Evolutionary conservation across 805 yeast species (phyloP).

Genomic region (Zygosaccharomyces bisporus): DNA sequence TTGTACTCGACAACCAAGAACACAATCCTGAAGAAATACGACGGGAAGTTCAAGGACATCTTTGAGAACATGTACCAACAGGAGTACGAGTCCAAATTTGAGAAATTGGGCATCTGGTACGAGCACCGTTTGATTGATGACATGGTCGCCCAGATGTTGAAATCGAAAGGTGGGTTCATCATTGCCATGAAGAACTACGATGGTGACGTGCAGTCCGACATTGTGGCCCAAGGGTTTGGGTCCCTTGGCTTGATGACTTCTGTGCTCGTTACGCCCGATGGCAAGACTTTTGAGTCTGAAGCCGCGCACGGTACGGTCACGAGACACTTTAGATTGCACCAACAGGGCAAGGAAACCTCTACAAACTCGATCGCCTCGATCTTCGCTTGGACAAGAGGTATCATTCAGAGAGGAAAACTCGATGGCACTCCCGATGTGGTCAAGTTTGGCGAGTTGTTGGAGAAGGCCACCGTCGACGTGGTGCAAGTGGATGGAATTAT

Average conservation of each 20-base stretch:
- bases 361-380: constrained; percentile 97
- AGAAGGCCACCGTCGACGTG: constrained; percentile 80
- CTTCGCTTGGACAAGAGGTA: constrained; percentile 95
- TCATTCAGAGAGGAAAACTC: constrained; percentile 85
- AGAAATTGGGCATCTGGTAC: constrained; percentile 82
- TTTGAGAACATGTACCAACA: constrained; percentile 76
- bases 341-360: constrained; percentile 94
- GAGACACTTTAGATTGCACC: constrained; percentile 93
- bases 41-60: constrained; percentile 92
- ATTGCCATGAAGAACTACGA: constrained; percentile 97
- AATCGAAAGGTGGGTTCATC: constrained; percentile 90
- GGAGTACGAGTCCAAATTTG: constrained; percentile 68
- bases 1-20: constrained; percentile 88
- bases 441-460: constrained; percentile 72
- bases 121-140: constrained; percentile 96
- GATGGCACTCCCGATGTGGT: constrained; percentile 84
- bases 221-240: constrained; percentile 97
- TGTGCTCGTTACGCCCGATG: constrained; percentile 94
- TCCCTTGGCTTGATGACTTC: constrained; percentile 97
- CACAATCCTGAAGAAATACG: constrained; percentile 90
- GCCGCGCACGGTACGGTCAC: constrained; percentile 99
- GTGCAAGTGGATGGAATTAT: constrained; percentile 79
- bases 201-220: constrained; percentile 95
- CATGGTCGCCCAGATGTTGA: constrained; percentile 98
- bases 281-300: constrained; percentile 90